Evolutionary conservation across 352 stramenopile species (phyloP), one percentile per base, ranked within the genome.

Genomic region (Globisporangium parvum): DNA sequence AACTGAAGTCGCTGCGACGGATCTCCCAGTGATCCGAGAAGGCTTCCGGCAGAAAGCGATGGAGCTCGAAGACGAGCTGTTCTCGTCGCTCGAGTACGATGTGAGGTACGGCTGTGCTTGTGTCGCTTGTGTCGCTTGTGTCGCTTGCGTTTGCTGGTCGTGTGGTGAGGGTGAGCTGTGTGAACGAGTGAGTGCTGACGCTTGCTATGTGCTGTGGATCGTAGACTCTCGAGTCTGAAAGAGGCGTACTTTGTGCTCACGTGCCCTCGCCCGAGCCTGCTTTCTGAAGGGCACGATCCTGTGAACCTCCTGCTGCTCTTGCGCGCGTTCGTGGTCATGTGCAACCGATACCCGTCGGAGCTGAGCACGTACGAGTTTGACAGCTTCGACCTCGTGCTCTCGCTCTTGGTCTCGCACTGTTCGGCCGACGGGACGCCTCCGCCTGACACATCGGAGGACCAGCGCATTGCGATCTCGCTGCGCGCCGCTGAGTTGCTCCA

Each of bases 231-330:
- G 20, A 51, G 62, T n/a, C 60, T 92, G 20, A 63, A 71, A 49
- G 77, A 89, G 54, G 80, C 80, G 0, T 92, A 88, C 57, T 62
- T 60, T 40, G 66, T 95, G 21, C 59, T 93, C 21, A 91, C 78
- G 12, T 83, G 67, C 31, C 83, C 81, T 56, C 69, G 85, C 26
- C 51, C 69, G 41, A 93, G 76, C 2, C 65, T 93, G 15, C 67
- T 95, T 21, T 84, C 73, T 18, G 51, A 65, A 47, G 78, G 83
- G 1, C 79, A 92, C 49, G 85, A 95, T 39, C 80, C 83, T 26
- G 64, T 82, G 1, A 88, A 88, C 33, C 55, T 95, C 39, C 48
- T 85, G 11, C 75, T 88, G 17, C 47, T 95, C 35, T 65, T 95
- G 10, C 69, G 75, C 28, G 71, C 82, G 5, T 64, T 92, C 37